Evolutionary conservation across 2,329 filamentous ascomycete species (phyloP), one percentile per base, ranked within the genome.

Genomic region (Trichoderma koningii): DNA sequence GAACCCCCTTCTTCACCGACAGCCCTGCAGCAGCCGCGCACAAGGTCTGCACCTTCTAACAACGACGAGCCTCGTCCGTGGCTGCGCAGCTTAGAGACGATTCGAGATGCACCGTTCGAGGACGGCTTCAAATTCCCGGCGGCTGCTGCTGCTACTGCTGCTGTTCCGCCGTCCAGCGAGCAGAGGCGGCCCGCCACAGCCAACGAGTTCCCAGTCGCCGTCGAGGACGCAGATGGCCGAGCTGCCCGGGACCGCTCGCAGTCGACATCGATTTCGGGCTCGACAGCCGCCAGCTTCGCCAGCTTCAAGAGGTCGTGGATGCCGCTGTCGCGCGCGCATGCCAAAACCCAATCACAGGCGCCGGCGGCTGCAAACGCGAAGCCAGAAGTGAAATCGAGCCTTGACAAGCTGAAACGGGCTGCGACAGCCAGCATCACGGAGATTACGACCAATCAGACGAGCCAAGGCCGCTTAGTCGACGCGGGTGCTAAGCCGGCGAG

Each of bases 241-340:
- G 70, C 73, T 60, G 72, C 72, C 17, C 59, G 73, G 53, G 76
- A 80, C 52, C 76, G 76, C 63, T 72, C 77, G 42, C 75, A 76
- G 56, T 75, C 75, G 3, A 74, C 79, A 38, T 77, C 81, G 30
- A 30, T 9, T 9, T 30, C 30, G 7, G 9, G 7, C 6, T 30
- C 30, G 30, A 9, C 30, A 38, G 12, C 10, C 6, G 79, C 79
- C 60, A 83, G 81, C 47, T 80, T 86, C 68, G 78, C 80, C 55
- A 81, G 77, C 67, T 81, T 85, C 70, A 81, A 78, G 67, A 79
- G 81, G 60, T 81, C 82, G 47, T 86, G 83, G 83, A 81, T 81
- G 21, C 73, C 79, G 4, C 73, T 77, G 44, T 83, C 83, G 41
- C 77, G 80, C 17, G 82, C 82, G 0, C 82, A 82, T 3, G 81